These are phyloP conservation scores for Sordariomycetes sp. DNA, from an alignment of 2,329 filamentous ascomycete genomes.

Conservation along the genomic window DNA sequence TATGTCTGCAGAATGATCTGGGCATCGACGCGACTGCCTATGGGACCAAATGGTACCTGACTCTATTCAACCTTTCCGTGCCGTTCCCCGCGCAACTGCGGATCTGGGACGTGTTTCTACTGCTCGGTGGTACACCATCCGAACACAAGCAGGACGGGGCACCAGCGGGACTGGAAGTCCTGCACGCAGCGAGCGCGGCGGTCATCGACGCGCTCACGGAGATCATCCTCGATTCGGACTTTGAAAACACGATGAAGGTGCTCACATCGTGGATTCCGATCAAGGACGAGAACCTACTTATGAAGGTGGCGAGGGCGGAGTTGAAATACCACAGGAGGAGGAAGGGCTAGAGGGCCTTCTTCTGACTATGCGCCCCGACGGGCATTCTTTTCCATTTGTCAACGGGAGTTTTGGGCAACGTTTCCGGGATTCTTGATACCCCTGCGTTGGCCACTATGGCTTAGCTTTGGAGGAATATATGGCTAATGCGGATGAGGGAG, in stretches of 20 bases:
- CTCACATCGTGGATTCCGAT: constrained; percentile 90
- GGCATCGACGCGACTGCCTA: constrained; percentile 84
- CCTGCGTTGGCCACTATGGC: background rate
- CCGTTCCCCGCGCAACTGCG: constrained; percentile 89
- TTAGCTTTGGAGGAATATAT: background rate
- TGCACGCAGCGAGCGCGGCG: constrained; percentile 84
- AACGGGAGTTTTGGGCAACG: background rate
- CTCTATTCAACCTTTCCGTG: constrained; percentile 92
- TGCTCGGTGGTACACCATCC: constrained; percentile 66
- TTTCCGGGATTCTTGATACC: background rate
- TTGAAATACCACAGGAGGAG: constrained; percentile 57
- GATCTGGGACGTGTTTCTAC: constrained; percentile 96
- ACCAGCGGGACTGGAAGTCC: constrained; percentile 58
- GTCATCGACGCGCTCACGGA: constrained; percentile 85
- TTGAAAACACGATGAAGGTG: constrained; percentile 96
- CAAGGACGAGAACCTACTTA: constrained; percentile 85
- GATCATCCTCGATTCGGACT: constrained; percentile 83
- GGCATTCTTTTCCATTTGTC: background rate
- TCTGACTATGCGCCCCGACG: constrained; percentile 1
- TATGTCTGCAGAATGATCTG: constrained; percentile 50
- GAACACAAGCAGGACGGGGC: constrained; percentile 5
- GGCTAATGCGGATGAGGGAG: background rate
- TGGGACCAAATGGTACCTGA: constrained; percentile 94
- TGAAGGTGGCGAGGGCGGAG: constrained; percentile 81
- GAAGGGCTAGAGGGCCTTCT: constrained; percentile 17